Conservation (phyloP, 192 early-diverging fungal genomes). For the Entophlyctis helioformis region DNA sequence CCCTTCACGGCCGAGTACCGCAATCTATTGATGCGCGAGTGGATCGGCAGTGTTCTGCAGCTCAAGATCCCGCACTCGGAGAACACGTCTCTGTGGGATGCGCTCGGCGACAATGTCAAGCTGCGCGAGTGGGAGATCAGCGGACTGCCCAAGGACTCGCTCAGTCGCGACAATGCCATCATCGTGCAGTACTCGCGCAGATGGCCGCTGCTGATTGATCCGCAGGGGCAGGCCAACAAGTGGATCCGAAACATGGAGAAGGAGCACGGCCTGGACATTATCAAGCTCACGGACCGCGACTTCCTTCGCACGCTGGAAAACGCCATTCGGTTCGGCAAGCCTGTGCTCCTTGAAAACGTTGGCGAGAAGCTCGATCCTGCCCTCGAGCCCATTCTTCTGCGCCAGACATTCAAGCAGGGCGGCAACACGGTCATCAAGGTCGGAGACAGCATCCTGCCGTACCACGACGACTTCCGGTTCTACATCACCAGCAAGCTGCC, state of each 20-base stretch:
- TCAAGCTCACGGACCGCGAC: constrained; percentile 48
- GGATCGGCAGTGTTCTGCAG: constrained; percentile 31
- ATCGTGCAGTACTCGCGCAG: constrained; percentile 48
- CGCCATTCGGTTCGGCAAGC: constrained; percentile 50
- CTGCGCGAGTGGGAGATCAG: constrained; percentile 43
- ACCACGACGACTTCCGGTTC: constrained; percentile 48
- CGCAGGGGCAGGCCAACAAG: constrained; percentile 54
- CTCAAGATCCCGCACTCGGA: constrained; percentile 55
- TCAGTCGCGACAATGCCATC: constrained; percentile 47
- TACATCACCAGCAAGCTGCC: constrained; percentile 51
- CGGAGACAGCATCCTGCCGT: constrained; percentile 50
- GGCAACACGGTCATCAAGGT: constrained; percentile 47
- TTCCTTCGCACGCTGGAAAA: constrained; percentile 49
- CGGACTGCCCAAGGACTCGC: constrained; percentile 44
- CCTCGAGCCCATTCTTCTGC: constrained; percentile 40
- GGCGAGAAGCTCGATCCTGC: constrained; percentile 44
- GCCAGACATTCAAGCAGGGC: constrained; percentile 51
- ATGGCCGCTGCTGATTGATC: constrained; percentile 53
- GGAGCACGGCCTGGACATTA: constrained; percentile 41
- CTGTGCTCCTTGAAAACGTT: constrained; percentile 45
- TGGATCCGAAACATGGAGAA: constrained; percentile 60
- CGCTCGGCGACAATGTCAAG: constrained; percentile 47
- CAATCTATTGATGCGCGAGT: constrained; percentile 26
- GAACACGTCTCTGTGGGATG: constrained; percentile 33
- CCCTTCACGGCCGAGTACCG: constrained; percentile 49